Evolutionary conservation across 208 protist species (phyloP).

Genomic region (Leishmania tropica): DNA sequence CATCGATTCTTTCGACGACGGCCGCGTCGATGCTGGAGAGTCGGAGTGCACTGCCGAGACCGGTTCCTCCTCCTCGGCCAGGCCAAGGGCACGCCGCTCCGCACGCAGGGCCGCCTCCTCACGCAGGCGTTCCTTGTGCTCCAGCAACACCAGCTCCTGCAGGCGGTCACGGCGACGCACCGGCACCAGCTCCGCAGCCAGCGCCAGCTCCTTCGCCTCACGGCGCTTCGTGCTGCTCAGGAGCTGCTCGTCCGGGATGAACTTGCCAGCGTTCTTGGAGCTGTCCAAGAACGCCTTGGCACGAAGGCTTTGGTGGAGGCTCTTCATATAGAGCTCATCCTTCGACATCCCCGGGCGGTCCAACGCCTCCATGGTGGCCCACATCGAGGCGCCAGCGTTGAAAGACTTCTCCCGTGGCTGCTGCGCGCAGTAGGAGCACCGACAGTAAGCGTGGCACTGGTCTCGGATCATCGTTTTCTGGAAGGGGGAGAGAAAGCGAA

Average conservation of each 20-base stretch:
- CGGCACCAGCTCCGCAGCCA: slow-evolving; percentile 63
- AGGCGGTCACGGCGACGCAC: slow-evolving; percentile 88
- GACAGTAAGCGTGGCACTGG: slow-evolving; percentile 83
- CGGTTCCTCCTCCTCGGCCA: slow-evolving; percentile 34
- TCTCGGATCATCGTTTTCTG: slow-evolving; percentile 63
- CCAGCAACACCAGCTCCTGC: slow-evolving; percentile 85
- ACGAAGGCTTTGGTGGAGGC: slow-evolving; percentile 59
- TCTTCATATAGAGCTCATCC: slow-evolving; percentile 80
- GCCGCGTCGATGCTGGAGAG: slow-evolving; percentile 27
- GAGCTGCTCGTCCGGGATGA: slow-evolving; percentile 85
- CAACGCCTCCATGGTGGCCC: slow-evolving; percentile 39
- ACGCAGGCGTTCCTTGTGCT: slow-evolving; percentile 73
- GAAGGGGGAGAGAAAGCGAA: neutral
- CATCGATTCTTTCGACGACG: slow-evolving; percentile 22
- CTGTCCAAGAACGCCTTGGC: slow-evolving; percentile 62
- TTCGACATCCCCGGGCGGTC: slow-evolving; percentile 46
- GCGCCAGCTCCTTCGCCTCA: slow-evolving; percentile 62
- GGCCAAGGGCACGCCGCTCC: slow-evolving; percentile 54
- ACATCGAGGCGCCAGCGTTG: slow-evolving; percentile 29
- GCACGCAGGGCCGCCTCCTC: slow-evolving; percentile 61
- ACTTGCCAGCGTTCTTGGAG: slow-evolving; percentile 66
- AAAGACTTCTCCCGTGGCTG: slow-evolving; percentile 29
- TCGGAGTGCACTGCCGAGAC: slow-evolving; percentile 13
- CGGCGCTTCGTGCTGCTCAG: slow-evolving; percentile 72
- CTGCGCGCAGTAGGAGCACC: slow-evolving; percentile 75